Percentiles rank a stretch among this genome's conserved stretches.
phyloP scores from a whole-genome alignment of 345 rosid genomes.

The Bretschneidera sinensis region DNA sequence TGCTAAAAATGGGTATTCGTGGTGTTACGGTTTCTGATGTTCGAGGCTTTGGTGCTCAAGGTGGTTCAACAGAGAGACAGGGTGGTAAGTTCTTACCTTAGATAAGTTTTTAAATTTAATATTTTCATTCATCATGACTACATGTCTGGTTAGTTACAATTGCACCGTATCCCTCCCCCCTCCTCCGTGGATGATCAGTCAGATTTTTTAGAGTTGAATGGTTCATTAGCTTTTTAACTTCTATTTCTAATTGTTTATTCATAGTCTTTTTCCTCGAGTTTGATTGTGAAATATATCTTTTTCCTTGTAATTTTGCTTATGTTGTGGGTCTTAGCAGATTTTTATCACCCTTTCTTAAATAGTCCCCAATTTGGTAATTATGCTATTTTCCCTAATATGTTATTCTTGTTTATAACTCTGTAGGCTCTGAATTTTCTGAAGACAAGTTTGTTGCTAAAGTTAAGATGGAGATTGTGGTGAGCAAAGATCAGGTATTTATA shows the following conservation, averaged over 20 bases:
- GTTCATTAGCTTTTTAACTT: neutral
- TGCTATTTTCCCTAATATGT: neutral
- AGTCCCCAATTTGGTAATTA: neutral
- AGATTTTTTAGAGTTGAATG: neutral
- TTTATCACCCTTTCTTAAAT: too few species aligned
- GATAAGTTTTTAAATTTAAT: neutral
- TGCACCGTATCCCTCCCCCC: neutral
- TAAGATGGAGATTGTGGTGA: slow-evolving; percentile 89
- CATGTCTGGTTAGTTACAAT: neutral
- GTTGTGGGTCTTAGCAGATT: neutral
- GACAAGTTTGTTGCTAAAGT: slow-evolving; percentile 83
- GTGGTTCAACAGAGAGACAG: slow-evolving; percentile 80
- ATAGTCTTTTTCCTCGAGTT: neutral
- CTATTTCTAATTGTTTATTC: neutral
- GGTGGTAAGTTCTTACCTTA: slow-evolving; percentile 48
- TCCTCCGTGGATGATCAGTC: neutral
- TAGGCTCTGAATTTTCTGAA: slow-evolving; percentile 89
- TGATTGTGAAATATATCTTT: neutral
- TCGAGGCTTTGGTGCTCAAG: slow-evolving; percentile 86
- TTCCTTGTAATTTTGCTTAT: neutral
- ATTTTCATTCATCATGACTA: neutral
- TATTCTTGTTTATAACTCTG: slow-evolving; percentile 2
- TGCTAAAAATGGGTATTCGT: slow-evolving; percentile 72
- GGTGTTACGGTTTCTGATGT: slow-evolving; percentile 92
- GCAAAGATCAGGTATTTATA: slow-evolving; percentile 60